Percentiles rank a stretch among this genome's conserved stretches.
Evolutionary conservation across 2,329 filamentous ascomycete genomes (phyloP).

Genomic region (Epichloe aotearoae): DNA sequence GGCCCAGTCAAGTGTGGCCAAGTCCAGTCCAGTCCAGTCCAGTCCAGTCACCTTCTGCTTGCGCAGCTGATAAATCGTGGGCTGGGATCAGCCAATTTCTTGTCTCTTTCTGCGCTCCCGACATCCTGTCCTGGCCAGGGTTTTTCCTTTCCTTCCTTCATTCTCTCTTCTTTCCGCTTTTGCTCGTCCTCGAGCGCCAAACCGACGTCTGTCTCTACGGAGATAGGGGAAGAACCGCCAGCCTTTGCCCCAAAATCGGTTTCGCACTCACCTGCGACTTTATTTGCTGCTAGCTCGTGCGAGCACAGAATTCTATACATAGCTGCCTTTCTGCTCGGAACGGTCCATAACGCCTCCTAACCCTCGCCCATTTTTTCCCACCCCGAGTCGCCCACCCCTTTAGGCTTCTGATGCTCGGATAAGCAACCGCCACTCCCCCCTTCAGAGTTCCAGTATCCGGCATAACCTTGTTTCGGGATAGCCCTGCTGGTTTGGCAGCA

Average conservation of each 20-base stretch:
- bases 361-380: neutral
- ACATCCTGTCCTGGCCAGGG: constrained; percentile 1
- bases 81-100: constrained; percentile 7
- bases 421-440: constrained; percentile 6
- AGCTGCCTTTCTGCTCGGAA: constrained; percentile 1
- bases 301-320: neutral
- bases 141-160: neutral
- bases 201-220: neutral
- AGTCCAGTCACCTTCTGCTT: constrained; percentile 4
- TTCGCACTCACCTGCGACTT: neutral
- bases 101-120: neutral
- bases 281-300: neutral
- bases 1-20: constrained; percentile 1
- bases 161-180: neutral
- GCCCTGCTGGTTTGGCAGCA: constrained; percentile 12
- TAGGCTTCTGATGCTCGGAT: constrained; percentile 18
- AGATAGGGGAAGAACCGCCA: neutral
- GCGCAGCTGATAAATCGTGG: constrained; percentile 19
- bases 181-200: neutral
- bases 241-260: neutral
- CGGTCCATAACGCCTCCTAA: constrained; percentile 2
- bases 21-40: constrained; percentile 3
- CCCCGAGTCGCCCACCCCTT: constrained; percentile 1
- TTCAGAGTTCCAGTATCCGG: constrained; percentile 19
- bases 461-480: constrained; percentile 28